Base-by-base conservation (phyloP, 2,329 filamentous ascomycete species). In the Trichoderma sp. region DNA sequence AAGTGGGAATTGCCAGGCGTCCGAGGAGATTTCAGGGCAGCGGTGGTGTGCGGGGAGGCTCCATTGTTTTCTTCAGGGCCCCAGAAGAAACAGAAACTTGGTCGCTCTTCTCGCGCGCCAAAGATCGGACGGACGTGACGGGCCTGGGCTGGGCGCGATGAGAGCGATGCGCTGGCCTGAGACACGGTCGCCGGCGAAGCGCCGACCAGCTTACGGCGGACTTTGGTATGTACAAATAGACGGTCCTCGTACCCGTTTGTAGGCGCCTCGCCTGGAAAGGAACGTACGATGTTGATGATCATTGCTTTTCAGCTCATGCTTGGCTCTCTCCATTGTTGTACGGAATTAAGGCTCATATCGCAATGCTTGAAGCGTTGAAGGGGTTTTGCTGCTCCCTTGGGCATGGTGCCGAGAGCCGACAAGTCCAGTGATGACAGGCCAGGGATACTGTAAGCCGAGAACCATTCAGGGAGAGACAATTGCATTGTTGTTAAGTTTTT, bases 101-200 rank as follows among this genome's bases (percentile, higher is more conserved):
- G 35, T 38, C 35, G 12, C 14, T 14, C 16, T 27, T 16, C 53
- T 62, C 67, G 33, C 67, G 53, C 67, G 67, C 33, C 16, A 21
- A 71, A 41, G 50, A 65, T 64, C 69, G 33, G 62, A 60, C 59
- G 38, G 62, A 21, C 27, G 68, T 21, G 35, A 45, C 24, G 45
- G 16, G 45, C 18, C 0, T n/a, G 45, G 16, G 45, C 7, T 45
- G 45, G 18, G 45, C 18, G 56, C 56, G 56, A 63, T 31, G 35
- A 38, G 71, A 21, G 71, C 50, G 63, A 38, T 74, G 71, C 71
- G 71, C 63, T 74, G 63, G 45, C 27, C 71, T 67, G 71, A 74
- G 71, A 74, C 71, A 74, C 63, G 71, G 45, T 60, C 38, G 71
- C 71, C 63, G 71, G 71, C 63, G 71, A 74, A 66, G 71, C 71